Percentiles rank a stretch among this genome's conserved stretches.
Evolutionary conservation across 805 yeast genomes (phyloP).

Genomic region (Komagataella mondaviorum): DNA sequence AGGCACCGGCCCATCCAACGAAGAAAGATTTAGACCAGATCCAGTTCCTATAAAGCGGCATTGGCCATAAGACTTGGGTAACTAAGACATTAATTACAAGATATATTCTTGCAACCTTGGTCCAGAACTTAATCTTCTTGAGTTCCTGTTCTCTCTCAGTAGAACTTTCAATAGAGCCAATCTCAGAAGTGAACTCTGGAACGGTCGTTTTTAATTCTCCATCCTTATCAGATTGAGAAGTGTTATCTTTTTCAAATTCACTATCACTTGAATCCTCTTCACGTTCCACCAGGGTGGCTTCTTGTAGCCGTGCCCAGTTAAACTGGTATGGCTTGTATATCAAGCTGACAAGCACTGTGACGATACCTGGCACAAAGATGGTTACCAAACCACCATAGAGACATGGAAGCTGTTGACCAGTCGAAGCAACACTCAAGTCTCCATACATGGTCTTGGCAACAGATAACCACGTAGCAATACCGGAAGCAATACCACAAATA

Average conservation of each 20-base stretch:
- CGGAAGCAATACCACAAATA: slow-evolving; percentile 16
- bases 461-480: slow-evolving; percentile 19
- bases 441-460: slow-evolving; percentile 18
- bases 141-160: slow-evolving; percentile 1
- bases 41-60: slow-evolving; percentile 22
- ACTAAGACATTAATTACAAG: slow-evolving; percentile 15
- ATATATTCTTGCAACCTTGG: slow-evolving; percentile 15
- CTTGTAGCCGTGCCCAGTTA: slow-evolving; percentile 17
- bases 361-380: slow-evolving; percentile 19
- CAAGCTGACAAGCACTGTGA: slow-evolving; percentile 15
- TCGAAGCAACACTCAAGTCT: slow-evolving; percentile 13
- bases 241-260: background rate
- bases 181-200: background rate
- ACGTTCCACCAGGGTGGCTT: slow-evolving; percentile 6
- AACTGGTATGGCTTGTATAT: slow-evolving; percentile 14
- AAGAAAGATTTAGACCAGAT: slow-evolving; percentile 19
- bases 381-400: slow-evolving; percentile 21
- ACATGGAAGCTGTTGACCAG: slow-evolving; percentile 21
- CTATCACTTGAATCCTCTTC: slow-evolving; percentile 1
- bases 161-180: background rate
- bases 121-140: slow-evolving; percentile 8
- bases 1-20: slow-evolving; percentile 18
- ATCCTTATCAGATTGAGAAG: background rate
- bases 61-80: slow-evolving; percentile 26
- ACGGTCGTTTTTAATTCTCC: background rate